Conservation (phyloP, 192 early-diverging fungal species). For the Coemansia sp. region DNA sequence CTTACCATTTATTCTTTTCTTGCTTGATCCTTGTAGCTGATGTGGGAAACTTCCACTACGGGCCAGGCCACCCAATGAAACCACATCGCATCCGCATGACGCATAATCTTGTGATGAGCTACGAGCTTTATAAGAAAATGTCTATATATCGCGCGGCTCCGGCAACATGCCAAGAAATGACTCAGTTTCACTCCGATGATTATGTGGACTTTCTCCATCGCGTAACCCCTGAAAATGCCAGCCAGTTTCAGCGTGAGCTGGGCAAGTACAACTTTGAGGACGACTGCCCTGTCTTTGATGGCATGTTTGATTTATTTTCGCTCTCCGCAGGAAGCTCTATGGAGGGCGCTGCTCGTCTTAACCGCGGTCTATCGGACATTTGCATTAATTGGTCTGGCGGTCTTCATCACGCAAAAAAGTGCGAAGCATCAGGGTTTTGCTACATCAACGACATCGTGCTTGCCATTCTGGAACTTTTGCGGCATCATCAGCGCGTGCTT, state of each 20-base stretch:
- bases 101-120: constrained; percentile 93
- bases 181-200: constrained; percentile 93
- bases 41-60: constrained; percentile 88
- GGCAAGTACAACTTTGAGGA: constrained; percentile 87
- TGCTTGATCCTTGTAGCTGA: constrained; percentile 37
- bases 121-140: constrained; percentile 96
- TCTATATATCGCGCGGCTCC: constrained; percentile 76
- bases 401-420: constrained; percentile 96
- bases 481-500: constrained; percentile 85
- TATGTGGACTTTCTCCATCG: constrained; percentile 90
- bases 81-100: constrained; percentile 95
- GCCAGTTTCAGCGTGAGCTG: constrained; percentile 64
- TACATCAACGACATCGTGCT: constrained; percentile 99
- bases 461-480: constrained; percentile 85
- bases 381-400: constrained; percentile 98
- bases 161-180: constrained; percentile 91
- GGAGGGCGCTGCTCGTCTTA: constrained; percentile 88
- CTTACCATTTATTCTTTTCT: neutral
- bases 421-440: constrained; percentile 95
- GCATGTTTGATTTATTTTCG: constrained; percentile 91
- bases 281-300: constrained; percentile 98
- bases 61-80: constrained; percentile 97
- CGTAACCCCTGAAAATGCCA: constrained; percentile 76
- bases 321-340: constrained; percentile 93
- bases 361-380: constrained; percentile 82